Conservation (phyloP, 805 yeast genomes). For the Ogataea pini region DNA sequence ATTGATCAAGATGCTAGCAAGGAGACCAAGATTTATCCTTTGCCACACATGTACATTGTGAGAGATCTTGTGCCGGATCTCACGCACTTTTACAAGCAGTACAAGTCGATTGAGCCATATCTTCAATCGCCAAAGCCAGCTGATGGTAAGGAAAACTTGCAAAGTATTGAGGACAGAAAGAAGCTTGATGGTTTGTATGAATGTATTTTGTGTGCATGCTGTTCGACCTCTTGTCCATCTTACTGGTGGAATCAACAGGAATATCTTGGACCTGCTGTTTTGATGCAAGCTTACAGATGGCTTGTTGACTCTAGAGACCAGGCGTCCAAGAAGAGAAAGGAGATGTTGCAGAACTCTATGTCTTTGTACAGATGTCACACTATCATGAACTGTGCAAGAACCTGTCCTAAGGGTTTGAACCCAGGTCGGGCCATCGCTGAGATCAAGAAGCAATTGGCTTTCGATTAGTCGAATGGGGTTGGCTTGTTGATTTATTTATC, state of each 20-base stretch:
- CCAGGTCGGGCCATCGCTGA: constrained; percentile 98
- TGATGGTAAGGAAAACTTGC: constrained; percentile 92
- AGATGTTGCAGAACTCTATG: constrained; percentile 94
- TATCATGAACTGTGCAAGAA: constrained; percentile 96
- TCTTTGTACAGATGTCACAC: constrained; percentile 98
- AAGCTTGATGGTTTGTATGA: constrained; percentile 96
- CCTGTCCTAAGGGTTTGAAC: constrained; percentile 98
- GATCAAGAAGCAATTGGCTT: constrained; percentile 90
- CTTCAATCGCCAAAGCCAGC: constrained; percentile 83
- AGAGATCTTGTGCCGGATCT: constrained; percentile 97
- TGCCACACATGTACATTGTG: constrained; percentile 97
- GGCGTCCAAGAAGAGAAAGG: constrained; percentile 78
- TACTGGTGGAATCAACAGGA: constrained; percentile 99
- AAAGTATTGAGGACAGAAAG: constrained; percentile 88
- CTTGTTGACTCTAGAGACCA: constrained; percentile 95
- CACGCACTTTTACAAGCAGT: constrained; percentile 97
- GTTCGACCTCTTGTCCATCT: constrained; percentile 98
- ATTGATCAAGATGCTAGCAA: constrained; percentile 78
- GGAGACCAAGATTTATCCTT: constrained; percentile 87
- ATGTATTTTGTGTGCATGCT: constrained; percentile 97
- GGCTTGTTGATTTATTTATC: constrained; percentile 5
- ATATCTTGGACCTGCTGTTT: constrained; percentile 97
- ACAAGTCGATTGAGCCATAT: constrained; percentile 96
- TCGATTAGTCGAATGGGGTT: constrained; percentile 44
- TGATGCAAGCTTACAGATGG: constrained; percentile 99